Percentiles rank a stretch among this genome's conserved stretches.
phyloP scores from a whole-genome alignment of 2,329 filamentous ascomycete genomes.

The Sarocladium kiliense region DNA sequence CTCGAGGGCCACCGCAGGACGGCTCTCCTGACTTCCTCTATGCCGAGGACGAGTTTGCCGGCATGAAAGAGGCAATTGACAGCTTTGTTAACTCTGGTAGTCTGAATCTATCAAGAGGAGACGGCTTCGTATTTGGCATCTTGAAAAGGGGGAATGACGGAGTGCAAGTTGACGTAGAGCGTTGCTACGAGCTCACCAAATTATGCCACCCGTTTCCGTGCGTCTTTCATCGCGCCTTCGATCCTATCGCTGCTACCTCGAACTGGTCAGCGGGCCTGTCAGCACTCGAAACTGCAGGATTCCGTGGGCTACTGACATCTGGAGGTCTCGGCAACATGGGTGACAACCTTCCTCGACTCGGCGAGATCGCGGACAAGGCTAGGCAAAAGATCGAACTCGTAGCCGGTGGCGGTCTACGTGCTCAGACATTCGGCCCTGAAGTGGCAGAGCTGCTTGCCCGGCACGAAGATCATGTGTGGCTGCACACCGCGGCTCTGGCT shows the following conservation, averaged over 20 bases:
- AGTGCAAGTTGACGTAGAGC: constrained; percentile 32
- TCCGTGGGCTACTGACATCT: constrained; percentile 47
- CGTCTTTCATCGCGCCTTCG: constrained; percentile 54
- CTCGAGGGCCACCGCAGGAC: constrained; percentile 21
- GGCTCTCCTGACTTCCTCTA: constrained; percentile 43
- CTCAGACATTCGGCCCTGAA: constrained; percentile 29
- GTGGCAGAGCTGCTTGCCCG: constrained; percentile 20
- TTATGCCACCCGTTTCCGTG: constrained; percentile 37
- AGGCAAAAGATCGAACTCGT: constrained; percentile 38
- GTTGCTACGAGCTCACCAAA: constrained; percentile 34
- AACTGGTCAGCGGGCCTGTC: constrained; percentile 22
- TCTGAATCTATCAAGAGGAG: constrained; percentile 35
- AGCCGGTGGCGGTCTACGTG: constrained; percentile 46
- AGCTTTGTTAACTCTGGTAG: constrained; percentile 31
- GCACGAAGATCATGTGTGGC: constrained; percentile 26
- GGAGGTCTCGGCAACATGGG: constrained; percentile 39
- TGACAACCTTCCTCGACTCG: constrained; percentile 33
- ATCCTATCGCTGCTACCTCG: constrained; percentile 33
- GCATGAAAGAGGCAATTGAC: constrained; percentile 37
- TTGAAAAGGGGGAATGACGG: constrained; percentile 20
- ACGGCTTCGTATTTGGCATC: constrained; percentile 54
- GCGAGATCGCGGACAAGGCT: constrained; percentile 25
- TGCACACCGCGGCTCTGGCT: constrained; percentile 41
- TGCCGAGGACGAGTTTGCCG: constrained; percentile 32
- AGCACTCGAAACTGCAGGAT: constrained; percentile 36